These are phyloP conservation scores for Carpinus fangiana DNA, from an alignment of 306 rosid species.

Conservation along the genomic window DNA sequence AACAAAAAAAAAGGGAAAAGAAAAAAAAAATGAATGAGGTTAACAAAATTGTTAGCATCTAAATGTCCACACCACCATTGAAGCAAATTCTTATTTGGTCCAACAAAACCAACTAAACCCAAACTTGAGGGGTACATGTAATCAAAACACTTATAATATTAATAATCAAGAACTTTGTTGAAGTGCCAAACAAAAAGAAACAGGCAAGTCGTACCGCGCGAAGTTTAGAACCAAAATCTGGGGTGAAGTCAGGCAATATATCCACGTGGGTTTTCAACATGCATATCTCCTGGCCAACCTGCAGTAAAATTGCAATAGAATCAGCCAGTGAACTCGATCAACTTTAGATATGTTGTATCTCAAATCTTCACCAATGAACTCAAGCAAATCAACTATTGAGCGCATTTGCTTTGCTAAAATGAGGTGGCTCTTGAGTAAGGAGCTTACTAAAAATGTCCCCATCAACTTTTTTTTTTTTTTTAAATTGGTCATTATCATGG, in stretches of 20 bases:
- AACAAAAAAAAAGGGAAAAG: neutral
- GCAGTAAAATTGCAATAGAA: slow-evolving; percentile 11
- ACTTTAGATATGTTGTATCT: neutral
- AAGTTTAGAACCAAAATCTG: slow-evolving; percentile 83
- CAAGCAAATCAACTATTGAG: neutral
- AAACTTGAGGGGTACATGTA: neutral
- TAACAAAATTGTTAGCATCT: neutral
- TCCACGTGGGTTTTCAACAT: slow-evolving; percentile 92
- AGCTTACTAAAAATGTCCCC: neutral
- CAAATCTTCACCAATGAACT: neutral
- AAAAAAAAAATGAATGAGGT: neutral
- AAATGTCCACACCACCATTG: neutral
- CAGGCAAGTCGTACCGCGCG: slow-evolving; percentile 53
- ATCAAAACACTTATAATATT: neutral
- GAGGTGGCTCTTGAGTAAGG: neutral
- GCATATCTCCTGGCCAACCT: slow-evolving; percentile 97
- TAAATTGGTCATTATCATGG: too few species aligned
- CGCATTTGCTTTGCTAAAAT: neutral
- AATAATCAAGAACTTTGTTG: neutral
- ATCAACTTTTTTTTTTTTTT: too few species aligned
- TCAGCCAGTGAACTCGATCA: slow-evolving; percentile 18
- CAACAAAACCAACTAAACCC: neutral
- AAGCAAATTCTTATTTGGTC: neutral
- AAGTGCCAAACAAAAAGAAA: neutral
- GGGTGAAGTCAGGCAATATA: slow-evolving; percentile 87